A percentile compares a stretch with the other conserved stretches of the same genome.
phyloP scores from a whole-genome alignment of 73 alveolate genomes.

The Tetrahymena malaccensis region DNA sequence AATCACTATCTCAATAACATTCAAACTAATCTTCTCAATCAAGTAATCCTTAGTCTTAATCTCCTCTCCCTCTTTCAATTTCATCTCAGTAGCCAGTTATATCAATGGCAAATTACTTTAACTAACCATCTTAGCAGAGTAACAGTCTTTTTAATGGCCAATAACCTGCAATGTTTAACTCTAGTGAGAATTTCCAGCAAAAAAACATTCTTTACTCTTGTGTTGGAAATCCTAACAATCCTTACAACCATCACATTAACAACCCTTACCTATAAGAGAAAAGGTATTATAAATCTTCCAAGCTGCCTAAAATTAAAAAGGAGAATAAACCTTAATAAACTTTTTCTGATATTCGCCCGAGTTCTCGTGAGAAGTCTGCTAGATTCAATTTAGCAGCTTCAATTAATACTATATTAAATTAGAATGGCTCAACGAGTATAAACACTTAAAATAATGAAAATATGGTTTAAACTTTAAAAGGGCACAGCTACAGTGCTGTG shows the following conservation, averaged over 20 bases:
- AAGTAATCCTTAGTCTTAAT: not conserved
- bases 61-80: not conserved
- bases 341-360: not conserved
- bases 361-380: not conserved
- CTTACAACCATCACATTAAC: not conserved
- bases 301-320: not conserved
- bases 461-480: not conserved
- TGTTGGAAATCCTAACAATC: not conserved
- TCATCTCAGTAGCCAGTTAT: not conserved
- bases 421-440: not conserved
- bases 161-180: not conserved
- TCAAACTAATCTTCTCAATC: not conserved
- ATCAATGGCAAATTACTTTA: not conserved
- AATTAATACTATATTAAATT: not conserved
- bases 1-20: not conserved
- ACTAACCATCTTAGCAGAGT: not conserved
- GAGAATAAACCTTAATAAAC: not conserved
- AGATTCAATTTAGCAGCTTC: not conserved
- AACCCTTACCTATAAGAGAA: not conserved
- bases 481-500: not conserved
- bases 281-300: not conserved
- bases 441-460: not conserved
- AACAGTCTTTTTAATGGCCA: not conserved
- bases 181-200: not conserved
- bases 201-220: not conserved